A percentile compares a stretch with the other conserved stretches of the same genome.
phyloP scores from a whole-genome alignment of 139 green algal genomes.

The Picochlorum sp. region DNA sequence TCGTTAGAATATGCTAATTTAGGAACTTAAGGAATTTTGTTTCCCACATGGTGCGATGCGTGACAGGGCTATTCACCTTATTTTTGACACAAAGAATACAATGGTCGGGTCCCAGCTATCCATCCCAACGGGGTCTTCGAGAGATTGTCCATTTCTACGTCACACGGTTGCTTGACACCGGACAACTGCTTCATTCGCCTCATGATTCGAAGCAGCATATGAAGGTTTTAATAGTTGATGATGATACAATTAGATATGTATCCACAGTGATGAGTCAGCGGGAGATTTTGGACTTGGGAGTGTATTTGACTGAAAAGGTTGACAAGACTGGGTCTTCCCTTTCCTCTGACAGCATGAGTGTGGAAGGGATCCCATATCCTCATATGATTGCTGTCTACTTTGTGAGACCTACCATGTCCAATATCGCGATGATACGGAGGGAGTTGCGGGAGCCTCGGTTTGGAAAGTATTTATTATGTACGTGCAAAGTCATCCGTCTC shows the following conservation, averaged over 20 bases:
- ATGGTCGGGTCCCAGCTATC: too few relatives aligned
- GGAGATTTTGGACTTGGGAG: constrained; percentile 85
- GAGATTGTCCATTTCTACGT: too few relatives aligned
- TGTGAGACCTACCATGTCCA: constrained; percentile 79
- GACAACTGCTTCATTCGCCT: too few relatives aligned
- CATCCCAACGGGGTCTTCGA: too few relatives aligned
- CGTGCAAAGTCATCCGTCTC: constrained; percentile 18
- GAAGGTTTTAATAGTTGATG: constrained; percentile 88
- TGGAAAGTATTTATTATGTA: constrained; percentile 81
- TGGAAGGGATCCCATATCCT: constrained; percentile 40
- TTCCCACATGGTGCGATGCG: too few relatives aligned
- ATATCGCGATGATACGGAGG: constrained; percentile 66
- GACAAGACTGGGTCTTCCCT: constrained; percentile 27
- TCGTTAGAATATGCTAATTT: too few relatives aligned
- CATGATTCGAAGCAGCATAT: constrained; percentile 34
- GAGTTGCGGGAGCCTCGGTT: constrained; percentile 82
- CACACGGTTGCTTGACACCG: too few relatives aligned
- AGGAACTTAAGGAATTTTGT: too few relatives aligned
- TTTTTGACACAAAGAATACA: too few relatives aligned
- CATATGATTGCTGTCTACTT: constrained; percentile 91
- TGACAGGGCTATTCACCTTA: too few relatives aligned
- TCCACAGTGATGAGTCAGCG: constrained; percentile 72
- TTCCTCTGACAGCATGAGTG: not conserved
- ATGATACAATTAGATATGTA: constrained; percentile 75
- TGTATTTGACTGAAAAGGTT: constrained; percentile 85